These are phyloP conservation scores for Akanthomyces uredinophilus DNA, from an alignment of 2,329 filamentous ascomycete species.

Conservation along the genomic window DNA sequence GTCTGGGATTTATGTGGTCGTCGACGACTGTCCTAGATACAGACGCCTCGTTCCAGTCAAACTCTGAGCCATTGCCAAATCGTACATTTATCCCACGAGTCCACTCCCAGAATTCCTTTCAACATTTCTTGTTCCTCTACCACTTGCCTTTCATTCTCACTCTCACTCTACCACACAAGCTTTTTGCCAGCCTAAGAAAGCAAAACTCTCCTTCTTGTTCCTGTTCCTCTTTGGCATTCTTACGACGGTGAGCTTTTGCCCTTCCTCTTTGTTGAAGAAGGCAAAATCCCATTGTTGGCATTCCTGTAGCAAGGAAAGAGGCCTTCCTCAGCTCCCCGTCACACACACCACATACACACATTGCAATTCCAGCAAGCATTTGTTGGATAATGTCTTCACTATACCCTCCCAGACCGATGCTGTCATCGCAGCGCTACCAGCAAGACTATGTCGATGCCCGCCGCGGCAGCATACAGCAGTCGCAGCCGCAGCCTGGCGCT, in stretches of 20 bases:
- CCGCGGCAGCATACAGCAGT: slow-evolving; percentile 31
- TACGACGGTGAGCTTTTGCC: slow-evolving; percentile 3
- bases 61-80: slow-evolving; percentile 27
- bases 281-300: slow-evolving; percentile 12
- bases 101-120: slow-evolving; percentile 40
- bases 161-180: slow-evolving; percentile 12
- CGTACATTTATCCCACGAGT: slow-evolving; percentile 40
- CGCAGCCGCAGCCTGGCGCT: slow-evolving; percentile 13
- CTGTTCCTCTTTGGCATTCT: slow-evolving; percentile 9
- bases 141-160: slow-evolving; percentile 25
- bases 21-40: slow-evolving; percentile 25
- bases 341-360: slow-evolving; percentile 16
- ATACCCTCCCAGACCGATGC: slow-evolving; percentile 40
- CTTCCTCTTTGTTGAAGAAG: slow-evolving; percentile 1
- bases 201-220: not conserved
- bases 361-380: slow-evolving; percentile 11
- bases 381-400: slow-evolving; percentile 31
- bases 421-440: slow-evolving; percentile 48
- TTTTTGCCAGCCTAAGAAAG: not conserved
- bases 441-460: slow-evolving; percentile 44
- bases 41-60: slow-evolving; percentile 34
- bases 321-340: not conserved
- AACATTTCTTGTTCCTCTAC: slow-evolving; percentile 37
- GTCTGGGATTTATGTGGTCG: slow-evolving; percentile 36
- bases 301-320: slow-evolving; percentile 11